Evolutionary conservation across 192 early-diverging fungal genomes (phyloP).

Genomic region (Entomortierella beljakovae): DNA sequence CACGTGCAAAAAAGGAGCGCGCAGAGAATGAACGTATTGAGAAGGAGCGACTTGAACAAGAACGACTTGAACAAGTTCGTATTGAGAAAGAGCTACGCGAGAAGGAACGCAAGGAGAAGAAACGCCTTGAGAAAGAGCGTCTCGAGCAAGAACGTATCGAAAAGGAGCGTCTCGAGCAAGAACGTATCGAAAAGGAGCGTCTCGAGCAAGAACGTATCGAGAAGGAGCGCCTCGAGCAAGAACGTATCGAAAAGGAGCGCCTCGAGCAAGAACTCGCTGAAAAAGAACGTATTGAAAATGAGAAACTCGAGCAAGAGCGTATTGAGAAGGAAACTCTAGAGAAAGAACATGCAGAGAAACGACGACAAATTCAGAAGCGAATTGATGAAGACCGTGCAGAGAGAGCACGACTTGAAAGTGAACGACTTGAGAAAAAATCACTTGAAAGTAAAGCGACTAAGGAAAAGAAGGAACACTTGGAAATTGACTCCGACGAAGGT

Average conservation of each 20-base stretch:
- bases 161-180: background rate
- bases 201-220: background rate
- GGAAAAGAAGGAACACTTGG: background rate
- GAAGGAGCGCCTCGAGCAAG: background rate
- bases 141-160: conserved; percentile 8
- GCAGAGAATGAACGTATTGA: conserved; percentile 4
- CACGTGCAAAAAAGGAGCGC: conserved; percentile 7
- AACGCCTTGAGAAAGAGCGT: conserved; percentile 12
- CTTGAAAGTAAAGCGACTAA: background rate
- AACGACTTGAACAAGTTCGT: conserved; percentile 13
- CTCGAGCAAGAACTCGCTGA: conserved; percentile 8
- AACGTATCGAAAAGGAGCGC: conserved; percentile 3
- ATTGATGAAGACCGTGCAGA: conserved; percentile 3
- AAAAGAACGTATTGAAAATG: conserved; percentile 8
- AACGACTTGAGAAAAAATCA: conserved; percentile 3
- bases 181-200: background rate
- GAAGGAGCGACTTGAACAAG: conserved; percentile 1
- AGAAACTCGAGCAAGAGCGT: background rate
- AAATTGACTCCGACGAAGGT: background rate
- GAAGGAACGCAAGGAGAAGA: conserved; percentile 9
- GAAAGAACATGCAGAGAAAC: background rate
- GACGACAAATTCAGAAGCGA: too few species aligned
- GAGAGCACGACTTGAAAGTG: conserved; percentile 1
- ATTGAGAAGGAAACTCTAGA: conserved; percentile 2
- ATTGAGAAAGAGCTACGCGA: conserved; percentile 16